Base-by-base conservation (phyloP, 305 asterid genomes). In the Rubia peregrina region DNA sequence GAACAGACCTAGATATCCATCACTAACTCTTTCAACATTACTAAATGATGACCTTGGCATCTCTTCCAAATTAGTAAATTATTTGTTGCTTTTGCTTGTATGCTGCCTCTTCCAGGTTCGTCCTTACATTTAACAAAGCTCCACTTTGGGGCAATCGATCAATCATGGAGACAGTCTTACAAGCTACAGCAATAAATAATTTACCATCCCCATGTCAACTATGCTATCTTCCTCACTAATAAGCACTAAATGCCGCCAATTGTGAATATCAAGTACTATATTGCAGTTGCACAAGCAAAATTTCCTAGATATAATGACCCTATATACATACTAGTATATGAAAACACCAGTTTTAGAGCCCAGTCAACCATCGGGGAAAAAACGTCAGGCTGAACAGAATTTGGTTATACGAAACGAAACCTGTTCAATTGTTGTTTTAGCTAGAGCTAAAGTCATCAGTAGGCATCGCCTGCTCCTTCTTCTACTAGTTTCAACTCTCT, bases 401-500 rank as follows among this genome's bases (percentile, higher is more conserved):
- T 22, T 6, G 57, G 51, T 56, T 7, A 2, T 38, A 41, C 41
- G 71, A 19, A 38, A 43, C 40, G 44, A 75, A 74, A 95, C 99
- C 99, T 95, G 99, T 79, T 95, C 92, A 77, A 56, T 74, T 63
- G 84, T 79, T 51, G 96, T 88, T 82, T 83, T 90, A 14, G 99
- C 95, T 80, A 95, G 85, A 79, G 97, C 99, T 79, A 86, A 82
- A 70, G 99, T 92, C 97, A 95, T 88, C 83, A 92, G 84, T 82
- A 95, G 90, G 85, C 98, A 95, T 68, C 95, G 83, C 78, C 98
- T 88, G 81, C 98, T 95, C 85, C 97, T 87, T 70, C 97, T 85
- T 75, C 99, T 89, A 86, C 99, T 95, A 81, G 95, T 81, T 87
- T 95, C 99, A 76, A 95, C 99, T 87, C 99, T 88, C 84, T 78